Evolutionary conservation across 257 asterid species (phyloP), one percentile per base, ranked within the genome.

Genomic region (Ocimum tenuiflorum): DNA sequence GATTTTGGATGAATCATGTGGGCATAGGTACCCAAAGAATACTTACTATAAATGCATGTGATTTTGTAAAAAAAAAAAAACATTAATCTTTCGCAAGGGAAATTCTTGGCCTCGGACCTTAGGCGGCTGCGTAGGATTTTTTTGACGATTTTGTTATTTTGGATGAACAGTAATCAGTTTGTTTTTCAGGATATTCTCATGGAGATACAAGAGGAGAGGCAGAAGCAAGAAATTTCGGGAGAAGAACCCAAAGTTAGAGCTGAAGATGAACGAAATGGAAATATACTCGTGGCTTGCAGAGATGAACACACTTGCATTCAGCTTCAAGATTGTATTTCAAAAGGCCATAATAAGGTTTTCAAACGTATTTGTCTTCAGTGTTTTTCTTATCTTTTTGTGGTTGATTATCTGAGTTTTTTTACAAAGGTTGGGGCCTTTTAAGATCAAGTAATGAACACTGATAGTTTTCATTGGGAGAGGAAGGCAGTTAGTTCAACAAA

Each of bases 231-330:
- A 52, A 50, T 55, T 41, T 65, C 74, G 10, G 77, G 58, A 63
- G 87, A 81, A 76, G 91, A 79, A 47, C 65, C 45, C 42, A 57
- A 55, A 69, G 50, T 56, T 71, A 81, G 73, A 65, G 78, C 57
- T 74, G 82, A 63, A 52, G 80, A 62, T 29, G 75, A 77, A 55
- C 77, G 60, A 27, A 66, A 77, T 69, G 95, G 90, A 67, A 80
- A 79, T 62, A 84, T 92, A 69, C 84, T 92, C 59, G 96, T 92
- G 62, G 94, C 89, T 48, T 92, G 97, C 90, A 92, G 86, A 85
- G 99, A 92, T 83, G 97, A 92, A 64, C 79, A 41, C 47, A 83
- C 99, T 3, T 89, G 96, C 76, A 81, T 88, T 86, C 97, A 89
- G 86, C 96, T 92, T 62, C 85, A 92, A 81, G 94, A 84, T 75